phyloP scores from a whole-genome alignment of 805 yeast species.

The Hemisphaericaspora nanyangensis region DNA sequence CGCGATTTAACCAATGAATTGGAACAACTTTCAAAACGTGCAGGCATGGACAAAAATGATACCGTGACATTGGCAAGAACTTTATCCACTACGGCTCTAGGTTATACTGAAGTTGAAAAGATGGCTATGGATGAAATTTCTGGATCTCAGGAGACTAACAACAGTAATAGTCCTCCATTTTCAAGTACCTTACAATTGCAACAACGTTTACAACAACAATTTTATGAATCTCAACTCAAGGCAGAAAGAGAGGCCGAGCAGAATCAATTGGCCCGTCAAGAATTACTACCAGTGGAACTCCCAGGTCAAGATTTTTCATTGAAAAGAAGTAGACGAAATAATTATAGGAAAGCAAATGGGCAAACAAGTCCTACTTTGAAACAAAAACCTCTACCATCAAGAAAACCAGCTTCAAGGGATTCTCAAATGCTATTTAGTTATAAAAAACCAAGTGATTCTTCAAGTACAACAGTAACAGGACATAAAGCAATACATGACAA shows the following conservation, averaged over 20 bases:
- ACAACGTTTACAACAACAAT: conserved; percentile 16
- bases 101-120: conserved; percentile 49
- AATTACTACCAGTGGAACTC: background rate
- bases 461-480: background rate
- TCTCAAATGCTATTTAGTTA: conserved; percentile 36
- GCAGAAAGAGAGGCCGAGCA: conserved; percentile 17
- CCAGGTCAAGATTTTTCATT: conserved; percentile 23
- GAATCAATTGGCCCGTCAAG: conserved; percentile 16
- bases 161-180: background rate
- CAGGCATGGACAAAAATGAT: conserved; percentile 75
- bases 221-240: conserved; percentile 11
- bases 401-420: conserved; percentile 8
- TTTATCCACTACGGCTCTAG: conserved; percentile 65
- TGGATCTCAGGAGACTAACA: background rate
- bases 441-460: conserved; percentile 18
- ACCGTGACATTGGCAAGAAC: conserved; percentile 82
- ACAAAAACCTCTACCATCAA: background rate
- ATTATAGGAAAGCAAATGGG: conserved; percentile 29
- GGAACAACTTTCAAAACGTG: conserved; percentile 67
- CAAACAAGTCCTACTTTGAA: conserved; percentile 4
- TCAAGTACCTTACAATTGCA: conserved; percentile 8
- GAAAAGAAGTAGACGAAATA: conserved; percentile 37
- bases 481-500: background rate
- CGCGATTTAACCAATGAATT: conserved; percentile 72
- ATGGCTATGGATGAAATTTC: conserved; percentile 35